Percentiles rank a stretch among this genome's conserved stretches.
phyloP scores from a whole-genome alignment of 2,329 filamentous ascomycete species.

The Ophiostoma himal-ulmi region DNA sequence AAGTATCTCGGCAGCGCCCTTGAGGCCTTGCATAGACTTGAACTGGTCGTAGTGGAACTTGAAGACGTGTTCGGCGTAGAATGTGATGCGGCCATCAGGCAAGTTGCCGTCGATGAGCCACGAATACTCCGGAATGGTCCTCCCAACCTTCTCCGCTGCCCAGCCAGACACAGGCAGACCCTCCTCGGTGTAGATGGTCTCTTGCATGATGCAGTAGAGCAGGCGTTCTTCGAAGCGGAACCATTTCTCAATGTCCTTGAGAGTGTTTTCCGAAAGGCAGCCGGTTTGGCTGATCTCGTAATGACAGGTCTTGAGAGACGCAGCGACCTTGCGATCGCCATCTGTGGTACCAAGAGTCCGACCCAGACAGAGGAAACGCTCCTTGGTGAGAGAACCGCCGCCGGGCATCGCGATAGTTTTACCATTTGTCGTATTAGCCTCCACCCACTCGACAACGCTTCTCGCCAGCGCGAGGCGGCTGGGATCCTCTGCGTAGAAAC shows the following conservation, averaged over 20 bases:
- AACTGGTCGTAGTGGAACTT: slow-evolving; percentile 27
- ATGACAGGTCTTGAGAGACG: not conserved
- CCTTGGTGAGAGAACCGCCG: slow-evolving; percentile 20
- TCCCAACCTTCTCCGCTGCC: slow-evolving; percentile 22
- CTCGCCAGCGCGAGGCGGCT: slow-evolving; percentile 48
- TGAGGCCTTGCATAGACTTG: slow-evolving; percentile 20
- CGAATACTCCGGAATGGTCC: slow-evolving; percentile 15
- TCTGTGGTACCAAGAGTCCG: slow-evolving; percentile 24
- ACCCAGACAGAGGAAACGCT: slow-evolving; percentile 26
- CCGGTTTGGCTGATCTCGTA: not conserved
- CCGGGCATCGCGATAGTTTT: slow-evolving; percentile 11
- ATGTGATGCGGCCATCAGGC: not conserved
- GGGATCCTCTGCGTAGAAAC: slow-evolving; percentile 61
- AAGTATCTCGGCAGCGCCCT: slow-evolving; percentile 19
- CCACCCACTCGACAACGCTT: slow-evolving; percentile 11
- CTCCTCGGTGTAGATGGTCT: slow-evolving; percentile 26
- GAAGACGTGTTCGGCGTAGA: slow-evolving; percentile 29
- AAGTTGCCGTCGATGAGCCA: slow-evolving; percentile 22
- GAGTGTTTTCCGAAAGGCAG: not conserved
- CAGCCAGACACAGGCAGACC: slow-evolving; percentile 18
- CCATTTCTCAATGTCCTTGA: slow-evolving; percentile 20
- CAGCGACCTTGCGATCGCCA: slow-evolving; percentile 19
- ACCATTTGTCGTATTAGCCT: not conserved
- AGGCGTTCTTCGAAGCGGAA: slow-evolving; percentile 27
- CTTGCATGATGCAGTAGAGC: slow-evolving; percentile 27